These are phyloP conservation scores for Scedosporium apiospermum DNA, from an alignment of 2,329 filamentous ascomycete species.

Conservation along the genomic window DNA sequence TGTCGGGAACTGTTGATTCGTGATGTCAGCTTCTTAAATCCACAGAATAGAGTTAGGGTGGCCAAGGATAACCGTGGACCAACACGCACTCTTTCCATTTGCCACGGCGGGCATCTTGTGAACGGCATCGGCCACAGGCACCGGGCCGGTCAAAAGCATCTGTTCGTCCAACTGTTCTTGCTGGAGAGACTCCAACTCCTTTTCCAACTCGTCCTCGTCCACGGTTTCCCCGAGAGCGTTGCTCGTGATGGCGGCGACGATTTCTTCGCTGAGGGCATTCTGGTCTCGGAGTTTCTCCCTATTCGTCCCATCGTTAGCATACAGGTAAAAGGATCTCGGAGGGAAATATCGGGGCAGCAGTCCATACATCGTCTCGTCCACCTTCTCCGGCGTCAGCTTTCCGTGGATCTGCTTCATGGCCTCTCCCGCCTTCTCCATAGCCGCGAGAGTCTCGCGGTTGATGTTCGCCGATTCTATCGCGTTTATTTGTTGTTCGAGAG, in stretches of 20 bases:
- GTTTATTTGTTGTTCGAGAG: conserved; percentile 91
- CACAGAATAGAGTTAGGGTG: neutral
- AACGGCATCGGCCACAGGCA: conserved; percentile 72
- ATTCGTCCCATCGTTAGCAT: conserved; percentile 9
- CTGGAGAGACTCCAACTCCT: conserved; percentile 76
- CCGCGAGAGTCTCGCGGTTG: conserved; percentile 89
- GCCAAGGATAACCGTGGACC: neutral
- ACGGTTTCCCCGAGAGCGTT: conserved; percentile 57
- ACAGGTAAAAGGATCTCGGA: neutral
- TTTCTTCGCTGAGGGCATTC: conserved; percentile 88
- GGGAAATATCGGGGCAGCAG: conserved; percentile 8
- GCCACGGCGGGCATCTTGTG: conserved; percentile 67
- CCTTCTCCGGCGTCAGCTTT: conserved; percentile 84
- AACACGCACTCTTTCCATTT: conserved; percentile 63
- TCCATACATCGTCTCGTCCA: conserved; percentile 86
- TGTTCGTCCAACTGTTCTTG: conserved; percentile 89
- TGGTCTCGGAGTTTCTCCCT: conserved; percentile 90
- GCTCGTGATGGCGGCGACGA: conserved; percentile 73
- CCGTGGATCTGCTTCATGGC: conserved; percentile 93
- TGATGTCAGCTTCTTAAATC: neutral
- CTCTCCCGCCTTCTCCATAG: conserved; percentile 82
- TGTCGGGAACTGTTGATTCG: conserved; percentile 36
- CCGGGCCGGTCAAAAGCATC: conserved; percentile 81
- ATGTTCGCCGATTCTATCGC: conserved; percentile 97
- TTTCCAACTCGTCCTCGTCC: conserved; percentile 80